Conservation (phyloP, 768 basidiomycete species). For the Ramaria sp. region DNA sequence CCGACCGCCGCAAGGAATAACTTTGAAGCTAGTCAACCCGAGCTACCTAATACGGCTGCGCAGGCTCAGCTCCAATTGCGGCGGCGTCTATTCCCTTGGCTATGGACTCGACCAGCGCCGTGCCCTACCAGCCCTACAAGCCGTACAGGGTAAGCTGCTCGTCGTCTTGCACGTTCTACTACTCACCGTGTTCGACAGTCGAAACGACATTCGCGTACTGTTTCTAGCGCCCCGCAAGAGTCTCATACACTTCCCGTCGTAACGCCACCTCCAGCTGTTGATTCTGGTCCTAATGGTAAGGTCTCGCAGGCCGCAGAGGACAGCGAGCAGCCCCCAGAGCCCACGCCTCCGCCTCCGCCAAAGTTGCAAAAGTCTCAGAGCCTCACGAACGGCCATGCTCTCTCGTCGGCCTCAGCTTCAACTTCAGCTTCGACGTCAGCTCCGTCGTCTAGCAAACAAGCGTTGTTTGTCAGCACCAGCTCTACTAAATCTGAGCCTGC, state of each 20-base stretch:
- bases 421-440: not conserved
- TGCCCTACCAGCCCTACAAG: conserved; percentile 44
- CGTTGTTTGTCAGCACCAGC: not conserved
- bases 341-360: conserved; percentile 11
- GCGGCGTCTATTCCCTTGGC: not conserved
- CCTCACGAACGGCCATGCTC: not conserved
- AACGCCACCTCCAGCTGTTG: not conserved
- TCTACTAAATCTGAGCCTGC: not conserved
- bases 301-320: not conserved
- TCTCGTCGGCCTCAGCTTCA: no score
- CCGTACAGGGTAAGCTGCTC: conserved; percentile 31
- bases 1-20: not conserved
- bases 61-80: no score
- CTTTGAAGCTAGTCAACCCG: no score
- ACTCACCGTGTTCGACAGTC: conserved; percentile 21
- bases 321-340: not conserved
- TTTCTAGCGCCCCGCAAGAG: conserved; percentile 12
- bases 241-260: conserved; percentile 11
- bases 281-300: not conserved
- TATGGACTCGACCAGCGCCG: conserved; percentile 2
- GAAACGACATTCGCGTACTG: conserved; percentile 39
- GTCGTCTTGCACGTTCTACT: not conserved
- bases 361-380: not conserved
- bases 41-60: no score
- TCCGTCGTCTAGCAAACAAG: not conserved